Evolutionary conservation across 2,329 filamentous ascomycete genomes (phyloP).

Genomic region (Xylaria sp.): DNA sequence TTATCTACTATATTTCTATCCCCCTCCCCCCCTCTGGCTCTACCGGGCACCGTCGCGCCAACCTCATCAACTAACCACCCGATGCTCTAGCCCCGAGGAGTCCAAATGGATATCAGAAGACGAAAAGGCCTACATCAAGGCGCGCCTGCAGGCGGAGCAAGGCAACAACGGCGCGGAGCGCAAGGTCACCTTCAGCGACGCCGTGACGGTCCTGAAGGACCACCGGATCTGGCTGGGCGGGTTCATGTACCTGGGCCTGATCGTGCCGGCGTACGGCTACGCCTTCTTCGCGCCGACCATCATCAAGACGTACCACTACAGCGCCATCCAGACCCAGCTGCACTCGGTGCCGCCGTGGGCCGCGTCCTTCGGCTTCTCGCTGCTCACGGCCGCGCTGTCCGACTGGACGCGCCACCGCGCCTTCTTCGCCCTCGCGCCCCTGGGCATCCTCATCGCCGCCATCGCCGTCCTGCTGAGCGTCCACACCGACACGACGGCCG

Average conservation of each 20-base stretch:
- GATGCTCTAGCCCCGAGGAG: conserved; percentile 66
- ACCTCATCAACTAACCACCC: not conserved
- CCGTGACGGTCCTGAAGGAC: conserved; percentile 75
- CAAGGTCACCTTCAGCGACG: conserved; percentile 68
- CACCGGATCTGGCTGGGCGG: conserved; percentile 78
- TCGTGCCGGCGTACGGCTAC: conserved; percentile 81
- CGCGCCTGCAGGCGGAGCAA: conserved; percentile 74
- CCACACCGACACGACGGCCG: conserved; percentile 71
- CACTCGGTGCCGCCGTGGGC: conserved; percentile 69
- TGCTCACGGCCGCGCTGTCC: conserved; percentile 77
- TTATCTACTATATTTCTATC: not conserved
- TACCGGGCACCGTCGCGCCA: too few relatives aligned
- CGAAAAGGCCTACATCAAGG: conserved; percentile 73
- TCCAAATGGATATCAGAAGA: conserved; percentile 77
- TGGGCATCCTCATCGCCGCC: conserved; percentile 75
- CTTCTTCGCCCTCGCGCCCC: conserved; percentile 75
- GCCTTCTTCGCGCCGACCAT: conserved; percentile 82
- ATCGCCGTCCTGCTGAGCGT: conserved; percentile 80
- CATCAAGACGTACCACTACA: conserved; percentile 73
- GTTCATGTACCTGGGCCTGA: conserved; percentile 84
- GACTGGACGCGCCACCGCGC: conserved; percentile 80
- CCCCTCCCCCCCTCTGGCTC: not conserved
- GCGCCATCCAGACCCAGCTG: conserved; percentile 66
- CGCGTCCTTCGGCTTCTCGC: conserved; percentile 81
- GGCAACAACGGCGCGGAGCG: conserved; percentile 73